Evolutionary conservation across 2,329 filamentous ascomycete genomes (phyloP), one percentile per base, ranked within the genome.

Genomic region (Apiospora arundinis): DNA sequence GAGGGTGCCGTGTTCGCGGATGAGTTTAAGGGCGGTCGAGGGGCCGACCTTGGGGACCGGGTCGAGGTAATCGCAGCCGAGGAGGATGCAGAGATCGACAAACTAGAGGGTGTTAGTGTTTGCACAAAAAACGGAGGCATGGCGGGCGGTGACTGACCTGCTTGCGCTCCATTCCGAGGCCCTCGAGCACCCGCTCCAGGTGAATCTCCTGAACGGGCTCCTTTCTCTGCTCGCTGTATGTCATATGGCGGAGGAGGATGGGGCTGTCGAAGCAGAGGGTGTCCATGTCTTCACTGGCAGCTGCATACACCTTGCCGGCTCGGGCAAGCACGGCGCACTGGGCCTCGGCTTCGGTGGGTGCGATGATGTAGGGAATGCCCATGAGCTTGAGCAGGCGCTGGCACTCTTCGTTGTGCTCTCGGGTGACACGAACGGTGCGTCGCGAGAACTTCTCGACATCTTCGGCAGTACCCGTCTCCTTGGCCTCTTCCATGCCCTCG

Each of bases 401-500:
- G 82, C 96, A 98, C 81, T 99, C 96, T 56, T 91, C 92, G 79
- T 99, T 99, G 83, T 99, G 96, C 84, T 99, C 95, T 74, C 92
- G 89, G n/a, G 96, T 98, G 69, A 98, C 96, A 71, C 94, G 89
- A 67, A 99, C 96, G 0, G 95, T 98, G 69, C 96, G 88, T 71
- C 96, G 88, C 70, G 95, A 97, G 84, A 98, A 99, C 83, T 98
- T 98, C 84, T 99, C 96, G 4, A 99, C 90, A n/a, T 99, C 96
- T 81, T 99, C 89, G 28, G 95, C 95, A 4, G 96, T 99, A 73
- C 96, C 96, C 0, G 94, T 97, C 85, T 99, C 96, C 82, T 97
- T 98, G 69, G 96, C 96, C 80, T 98, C 96, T 80, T 98, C 95
- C 28, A 97, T 91, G 9, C 92, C 92, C 77, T 97, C 95, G 68